These are phyloP conservation scores for Pholiota microspora DNA, from an alignment of 768 basidiomycete genomes.

Conservation along the genomic window DNA sequence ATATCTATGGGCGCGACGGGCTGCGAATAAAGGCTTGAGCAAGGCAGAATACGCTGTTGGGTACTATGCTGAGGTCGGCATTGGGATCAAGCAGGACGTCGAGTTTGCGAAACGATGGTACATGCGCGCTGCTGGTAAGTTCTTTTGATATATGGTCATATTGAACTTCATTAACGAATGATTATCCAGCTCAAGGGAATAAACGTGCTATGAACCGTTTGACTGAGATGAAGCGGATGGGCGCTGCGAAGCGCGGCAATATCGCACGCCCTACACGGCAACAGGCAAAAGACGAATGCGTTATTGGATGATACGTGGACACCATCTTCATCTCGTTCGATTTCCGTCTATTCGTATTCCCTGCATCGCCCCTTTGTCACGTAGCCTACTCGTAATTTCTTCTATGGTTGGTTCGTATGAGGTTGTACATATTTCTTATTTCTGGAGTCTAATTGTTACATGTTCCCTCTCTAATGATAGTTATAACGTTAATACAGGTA, in stretches of 20 bases:
- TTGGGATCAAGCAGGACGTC: conserved; percentile 93
- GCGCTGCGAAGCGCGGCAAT: conserved; percentile 64
- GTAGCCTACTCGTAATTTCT: background rate
- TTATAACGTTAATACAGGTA: conserved; percentile 7
- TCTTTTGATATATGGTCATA: conserved; percentile 2
- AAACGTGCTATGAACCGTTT: conserved; percentile 95
- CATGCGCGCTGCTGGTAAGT: conserved; percentile 95
- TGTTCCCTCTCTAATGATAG: conserved; percentile 1
- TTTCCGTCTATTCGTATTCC: background rate
- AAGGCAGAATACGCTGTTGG: conserved; percentile 99
- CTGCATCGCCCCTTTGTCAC: background rate
- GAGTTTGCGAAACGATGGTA: conserved; percentile 99
- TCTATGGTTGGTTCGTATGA: background rate
- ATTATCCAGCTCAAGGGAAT: conserved; percentile 84
- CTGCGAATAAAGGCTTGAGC: conserved; percentile 93
- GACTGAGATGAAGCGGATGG: conserved; percentile 92
- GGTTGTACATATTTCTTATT: background rate
- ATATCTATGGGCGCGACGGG: conserved; percentile 96
- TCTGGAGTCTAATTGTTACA: conserved; percentile 4
- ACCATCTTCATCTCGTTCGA: background rate
- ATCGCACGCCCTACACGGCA: conserved; percentile 87
- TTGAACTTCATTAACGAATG: background rate
- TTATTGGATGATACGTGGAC: conserved; percentile 42
- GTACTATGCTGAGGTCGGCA: conserved; percentile 97
- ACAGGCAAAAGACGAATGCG: conserved; percentile 92